Percentiles rank a stretch among this genome's conserved stretches.
Conservation (phyloP, 192 early-diverging fungal species). For the Entomortierella beljakovae region DNA sequence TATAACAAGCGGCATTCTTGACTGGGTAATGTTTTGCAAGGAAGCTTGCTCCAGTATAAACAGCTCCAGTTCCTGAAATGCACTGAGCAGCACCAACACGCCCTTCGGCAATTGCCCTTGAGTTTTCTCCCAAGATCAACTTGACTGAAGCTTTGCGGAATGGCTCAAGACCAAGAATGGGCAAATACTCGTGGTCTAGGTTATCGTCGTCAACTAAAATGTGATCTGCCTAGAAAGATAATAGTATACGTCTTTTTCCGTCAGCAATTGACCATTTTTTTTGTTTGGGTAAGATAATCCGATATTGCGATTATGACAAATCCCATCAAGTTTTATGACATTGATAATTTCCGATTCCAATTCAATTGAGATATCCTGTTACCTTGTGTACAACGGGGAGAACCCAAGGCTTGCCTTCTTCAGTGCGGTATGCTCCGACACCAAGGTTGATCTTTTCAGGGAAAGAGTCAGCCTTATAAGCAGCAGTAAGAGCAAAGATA, state of each 20-base stretch:
- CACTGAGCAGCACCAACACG: constrained; percentile 86
- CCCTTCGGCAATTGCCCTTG: constrained; percentile 73
- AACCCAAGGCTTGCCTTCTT: constrained; percentile 94
- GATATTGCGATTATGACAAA: no score
- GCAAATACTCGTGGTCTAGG: constrained; percentile 94
- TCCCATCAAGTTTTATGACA: no score
- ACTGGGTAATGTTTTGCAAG: constrained; percentile 75
- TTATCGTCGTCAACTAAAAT: constrained; percentile 74
- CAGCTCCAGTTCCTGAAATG: constrained; percentile 96
- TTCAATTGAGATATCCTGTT: no score
- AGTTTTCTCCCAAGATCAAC: constrained; percentile 87
- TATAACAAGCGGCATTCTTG: constrained; percentile 74
- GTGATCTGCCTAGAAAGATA: constrained; percentile 72
- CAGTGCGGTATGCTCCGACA: constrained; percentile 95
- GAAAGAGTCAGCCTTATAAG: constrained; percentile 83
- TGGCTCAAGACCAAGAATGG: constrained; percentile 83
- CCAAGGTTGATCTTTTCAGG: constrained; percentile 92
- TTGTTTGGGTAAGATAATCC: background rate
- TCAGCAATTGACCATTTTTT: background rate
- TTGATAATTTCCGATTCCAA: no score
- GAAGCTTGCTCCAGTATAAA: constrained; percentile 87
- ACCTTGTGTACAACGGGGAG: constrained; percentile 95
- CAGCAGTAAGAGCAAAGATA: constrained; percentile 90
- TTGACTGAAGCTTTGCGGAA: constrained; percentile 85
- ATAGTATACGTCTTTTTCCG: background rate